phyloP scores from a whole-genome alignment of 2,329 filamentous ascomycete species.

The Diaporthe sp. region DNA sequence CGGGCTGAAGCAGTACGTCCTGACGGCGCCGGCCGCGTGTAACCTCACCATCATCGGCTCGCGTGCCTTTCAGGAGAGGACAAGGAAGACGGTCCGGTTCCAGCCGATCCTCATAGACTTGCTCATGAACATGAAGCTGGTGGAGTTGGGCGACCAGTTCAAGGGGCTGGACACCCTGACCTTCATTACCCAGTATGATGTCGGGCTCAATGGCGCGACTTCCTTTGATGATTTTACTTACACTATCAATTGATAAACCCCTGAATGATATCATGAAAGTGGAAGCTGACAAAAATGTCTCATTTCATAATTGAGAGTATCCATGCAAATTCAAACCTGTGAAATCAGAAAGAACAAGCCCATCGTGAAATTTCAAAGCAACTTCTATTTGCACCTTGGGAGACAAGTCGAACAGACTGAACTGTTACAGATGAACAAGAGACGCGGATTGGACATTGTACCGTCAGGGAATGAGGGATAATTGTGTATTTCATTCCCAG shows the following conservation, averaged over 20 bases:
- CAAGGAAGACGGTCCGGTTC: slow-evolving; percentile 1
- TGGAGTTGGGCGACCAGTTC: background rate
- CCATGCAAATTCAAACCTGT: background rate
- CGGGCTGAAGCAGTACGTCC: slow-evolving; percentile 10
- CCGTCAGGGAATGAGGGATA: background rate
- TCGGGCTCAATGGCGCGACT: background rate
- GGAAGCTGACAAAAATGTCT: accelerated
- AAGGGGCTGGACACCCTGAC: background rate
- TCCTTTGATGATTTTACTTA: slow-evolving; percentile 21
- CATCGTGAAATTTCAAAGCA: background rate
- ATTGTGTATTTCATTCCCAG: background rate
- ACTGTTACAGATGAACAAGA: background rate
- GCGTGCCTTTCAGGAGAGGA: background rate
- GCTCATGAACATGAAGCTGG: background rate
- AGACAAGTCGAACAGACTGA: background rate
- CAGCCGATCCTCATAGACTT: slow-evolving; percentile 5
- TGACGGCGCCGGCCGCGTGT: background rate
- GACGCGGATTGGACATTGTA: background rate
- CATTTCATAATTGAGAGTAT: background rate
- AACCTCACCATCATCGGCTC: slow-evolving; percentile 11
- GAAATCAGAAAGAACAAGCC: background rate
- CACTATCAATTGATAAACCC: background rate
- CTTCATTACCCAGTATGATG: slow-evolving; percentile 2
- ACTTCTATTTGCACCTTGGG: no score
- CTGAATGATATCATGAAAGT: background rate